A percentile compares a stretch with the other conserved stretches of the same genome.
Evolutionary conservation across 331 rosid species (phyloP).

Genomic region (Stylosanthes scabra): DNA sequence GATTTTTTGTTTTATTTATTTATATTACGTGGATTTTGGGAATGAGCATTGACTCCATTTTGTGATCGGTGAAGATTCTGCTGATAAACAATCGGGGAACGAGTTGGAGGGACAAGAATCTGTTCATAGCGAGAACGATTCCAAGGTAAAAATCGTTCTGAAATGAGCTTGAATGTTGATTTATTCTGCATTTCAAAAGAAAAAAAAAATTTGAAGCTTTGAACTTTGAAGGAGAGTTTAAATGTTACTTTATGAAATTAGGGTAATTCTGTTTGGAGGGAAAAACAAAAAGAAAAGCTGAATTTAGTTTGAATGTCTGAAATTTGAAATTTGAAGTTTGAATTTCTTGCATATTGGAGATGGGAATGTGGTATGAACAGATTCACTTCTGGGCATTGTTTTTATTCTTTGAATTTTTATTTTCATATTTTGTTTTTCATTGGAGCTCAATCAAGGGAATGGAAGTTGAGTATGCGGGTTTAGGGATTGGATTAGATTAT

Average conservation of each 20-base stretch:
- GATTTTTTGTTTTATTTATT: neutral
- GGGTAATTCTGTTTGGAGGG: neutral
- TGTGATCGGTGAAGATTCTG: conserved; percentile 46
- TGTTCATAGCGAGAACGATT: conserved; percentile 44
- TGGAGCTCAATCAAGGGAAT: conserved; percentile 26
- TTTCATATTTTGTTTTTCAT: conserved; percentile 17
- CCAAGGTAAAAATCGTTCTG: conserved; percentile 54
- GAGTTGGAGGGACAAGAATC: conserved; percentile 33
- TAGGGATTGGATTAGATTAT: conserved; percentile 7
- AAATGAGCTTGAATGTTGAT: neutral
- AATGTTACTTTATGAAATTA: conserved; percentile 17
- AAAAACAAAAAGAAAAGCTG: neutral
- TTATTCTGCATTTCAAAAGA: neutral
- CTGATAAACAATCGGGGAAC: conserved; percentile 38
- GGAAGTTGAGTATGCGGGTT: conserved; percentile 14
- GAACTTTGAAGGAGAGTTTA: conserved; percentile 14
- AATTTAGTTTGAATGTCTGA: conserved; percentile 9
- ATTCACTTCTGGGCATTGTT: neutral
- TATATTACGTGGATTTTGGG: neutral
- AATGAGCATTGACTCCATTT: conserved; percentile 32
- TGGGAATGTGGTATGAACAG: neutral
- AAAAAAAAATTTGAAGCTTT: neutral
- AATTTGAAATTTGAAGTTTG: neutral
- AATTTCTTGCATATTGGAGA: conserved; percentile 15
- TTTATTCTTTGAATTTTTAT: neutral